Evolutionary conservation across 257 asterid genomes (phyloP).

Genomic region (Solanum clarkiae): DNA sequence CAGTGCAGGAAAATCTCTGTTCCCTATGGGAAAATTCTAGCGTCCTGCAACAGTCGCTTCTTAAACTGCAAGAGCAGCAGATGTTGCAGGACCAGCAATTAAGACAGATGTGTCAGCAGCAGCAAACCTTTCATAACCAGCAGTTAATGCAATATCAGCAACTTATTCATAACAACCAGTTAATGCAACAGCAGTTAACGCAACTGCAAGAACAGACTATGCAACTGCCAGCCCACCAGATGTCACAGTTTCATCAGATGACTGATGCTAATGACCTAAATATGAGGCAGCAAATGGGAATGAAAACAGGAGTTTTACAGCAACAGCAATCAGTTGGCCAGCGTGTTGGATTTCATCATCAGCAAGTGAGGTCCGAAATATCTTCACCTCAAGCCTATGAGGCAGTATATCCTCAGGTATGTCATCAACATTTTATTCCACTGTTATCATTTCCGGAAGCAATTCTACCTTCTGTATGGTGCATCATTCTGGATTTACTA

Average conservation of each 20-base stretch:
- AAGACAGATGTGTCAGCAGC: constrained; percentile 6
- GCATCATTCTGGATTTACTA: neutral
- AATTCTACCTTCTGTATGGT: too few species aligned
- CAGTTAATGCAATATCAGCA: constrained; percentile 60
- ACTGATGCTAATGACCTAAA: constrained; percentile 60
- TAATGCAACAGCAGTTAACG: constrained; percentile 48
- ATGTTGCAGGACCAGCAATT: constrained; percentile 1
- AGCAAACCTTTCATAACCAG: constrained; percentile 48
- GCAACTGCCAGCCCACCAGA: constrained; percentile 37
- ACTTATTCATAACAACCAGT: constrained; percentile 47
- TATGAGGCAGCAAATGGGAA: constrained; percentile 70
- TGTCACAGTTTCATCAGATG: constrained; percentile 55
- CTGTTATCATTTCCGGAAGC: neutral
- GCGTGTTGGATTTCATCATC: constrained; percentile 54
- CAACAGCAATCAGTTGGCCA: constrained; percentile 52
- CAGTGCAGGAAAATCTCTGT: constrained; percentile 47
- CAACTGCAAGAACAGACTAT: constrained; percentile 57
- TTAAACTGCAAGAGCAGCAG: neutral
- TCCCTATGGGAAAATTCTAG: constrained; percentile 25
- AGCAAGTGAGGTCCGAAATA: constrained; percentile 48
- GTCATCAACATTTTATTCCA: neutral
- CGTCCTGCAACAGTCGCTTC: constrained; percentile 4
- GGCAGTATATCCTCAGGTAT: constrained; percentile 59
- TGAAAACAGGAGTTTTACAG: constrained; percentile 55
- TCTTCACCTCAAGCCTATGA: constrained; percentile 71